Evolutionary conservation across 2,329 filamentous ascomycete species (phyloP), one percentile per base, ranked within the genome.

Genomic region (Xenoacremonium recifei): DNA sequence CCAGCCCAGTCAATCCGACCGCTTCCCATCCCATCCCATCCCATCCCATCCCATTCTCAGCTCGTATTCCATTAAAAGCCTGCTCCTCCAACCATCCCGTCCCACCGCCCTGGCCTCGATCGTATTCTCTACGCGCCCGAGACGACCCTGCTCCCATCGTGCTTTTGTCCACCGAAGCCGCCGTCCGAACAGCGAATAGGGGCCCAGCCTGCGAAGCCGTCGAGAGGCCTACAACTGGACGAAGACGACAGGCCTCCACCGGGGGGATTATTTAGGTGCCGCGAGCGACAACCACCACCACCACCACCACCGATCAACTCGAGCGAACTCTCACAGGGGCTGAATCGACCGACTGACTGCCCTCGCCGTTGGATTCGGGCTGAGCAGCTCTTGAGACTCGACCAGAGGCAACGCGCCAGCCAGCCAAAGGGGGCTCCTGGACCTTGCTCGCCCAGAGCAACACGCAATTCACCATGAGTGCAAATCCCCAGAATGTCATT

Each of bases 401-500:
- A n/a, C n/a, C n/a, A n/a, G n/a, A n/a, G n/a, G n/a, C n/a, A n/a
- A n/a, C n/a, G n/a, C n/a, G n/a, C n/a, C n/a, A n/a, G n/a, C n/a
- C n/a, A n/a, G n/a, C n/a, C n/a, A n/a, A n/a, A n/a, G n/a, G n/a
- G n/a, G n/a, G n/a, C n/a, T n/a, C n/a, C n/a, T n/a, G n/a, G n/a
- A n/a, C n/a, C n/a, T n/a, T n/a, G n/a, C n/a, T n/a, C n/a, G n/a
- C n/a, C n/a, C n/a, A 31, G 29, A 25, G 32, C 41, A 45, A 45
- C n/a, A n/a, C n/a, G n/a, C n/a, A 25, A 48, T 50, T 47, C 53
- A 64, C 53, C 50, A 76, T 76, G 30, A 67, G 65, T 53, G 59
- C 64, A 55, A 73, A 64, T 57, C 63, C 68, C 40, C 68, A 75
- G 54, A 80, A 80, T 61, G 79, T 82, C 47, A 83, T 83, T 69